phyloP scores from a whole-genome alignment of 2,329 filamentous ascomycete genomes.

The Fusarium heterosporum region DNA sequence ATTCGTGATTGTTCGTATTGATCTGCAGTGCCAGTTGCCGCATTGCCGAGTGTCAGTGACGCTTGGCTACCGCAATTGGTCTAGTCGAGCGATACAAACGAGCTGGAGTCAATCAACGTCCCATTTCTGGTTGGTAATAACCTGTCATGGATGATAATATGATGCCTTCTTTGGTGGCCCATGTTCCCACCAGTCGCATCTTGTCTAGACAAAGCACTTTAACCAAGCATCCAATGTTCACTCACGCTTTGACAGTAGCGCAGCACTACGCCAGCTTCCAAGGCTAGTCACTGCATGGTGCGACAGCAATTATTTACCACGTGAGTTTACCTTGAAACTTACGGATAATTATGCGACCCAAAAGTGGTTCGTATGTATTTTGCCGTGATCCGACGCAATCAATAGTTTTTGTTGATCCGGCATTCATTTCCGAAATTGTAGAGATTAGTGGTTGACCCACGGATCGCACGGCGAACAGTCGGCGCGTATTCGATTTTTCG shows the following conservation, averaged over 20 bases:
- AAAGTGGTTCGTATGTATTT: not conserved
- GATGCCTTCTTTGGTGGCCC: not conserved
- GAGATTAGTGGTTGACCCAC: not conserved
- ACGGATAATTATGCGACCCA: too few relatives aligned
- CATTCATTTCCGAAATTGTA: conserved; percentile 11
- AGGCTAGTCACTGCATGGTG: too few relatives aligned
- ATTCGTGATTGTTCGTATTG: not conserved
- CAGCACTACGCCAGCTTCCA: too few relatives aligned
- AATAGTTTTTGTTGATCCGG: conserved; percentile 5
- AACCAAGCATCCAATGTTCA: not conserved
- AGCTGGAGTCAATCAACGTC: not conserved
- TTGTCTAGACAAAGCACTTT: too few relatives aligned
- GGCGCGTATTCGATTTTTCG: not conserved
- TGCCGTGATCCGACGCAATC: not conserved
- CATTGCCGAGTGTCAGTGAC: not conserved
- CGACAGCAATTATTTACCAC: too few relatives aligned
- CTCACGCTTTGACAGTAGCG: too few relatives aligned
- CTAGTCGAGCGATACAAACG: not conserved
- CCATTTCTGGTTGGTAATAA: too few relatives aligned
- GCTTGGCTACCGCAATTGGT: conserved; percentile 7
- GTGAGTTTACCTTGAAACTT: too few relatives aligned
- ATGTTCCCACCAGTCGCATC: not conserved
- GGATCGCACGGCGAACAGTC: conserved; percentile 19
- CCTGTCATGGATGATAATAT: not conserved
- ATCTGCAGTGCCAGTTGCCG: not conserved